phyloP scores from a whole-genome alignment of 2,329 filamentous ascomycete species.

The Gaeumannomyces tritici region DNA sequence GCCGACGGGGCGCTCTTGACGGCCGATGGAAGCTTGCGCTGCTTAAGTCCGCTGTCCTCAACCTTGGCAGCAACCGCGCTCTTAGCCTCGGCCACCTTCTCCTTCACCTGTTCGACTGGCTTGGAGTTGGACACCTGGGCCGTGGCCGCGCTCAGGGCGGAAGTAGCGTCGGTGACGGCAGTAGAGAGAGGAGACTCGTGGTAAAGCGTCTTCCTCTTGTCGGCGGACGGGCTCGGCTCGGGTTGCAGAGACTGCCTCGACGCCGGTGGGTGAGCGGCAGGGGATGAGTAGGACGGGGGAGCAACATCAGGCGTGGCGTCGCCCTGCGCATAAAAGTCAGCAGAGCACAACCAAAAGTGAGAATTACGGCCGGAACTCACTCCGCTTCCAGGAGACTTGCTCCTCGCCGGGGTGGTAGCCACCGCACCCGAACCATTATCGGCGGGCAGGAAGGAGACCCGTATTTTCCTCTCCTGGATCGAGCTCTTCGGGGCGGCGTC shows the following conservation, averaged over 20 bases:
- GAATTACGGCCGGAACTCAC: slow-evolving; percentile 8
- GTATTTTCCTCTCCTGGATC: slow-evolving; percentile 91
- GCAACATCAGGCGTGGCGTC: slow-evolving; percentile 21
- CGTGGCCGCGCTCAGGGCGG: slow-evolving; percentile 11
- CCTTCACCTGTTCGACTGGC: slow-evolving; percentile 17
- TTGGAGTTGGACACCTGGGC: background rate
- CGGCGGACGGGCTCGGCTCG: slow-evolving; percentile 1
- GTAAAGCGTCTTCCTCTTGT: slow-evolving; percentile 7
- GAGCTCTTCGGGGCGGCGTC: slow-evolving; percentile 65
- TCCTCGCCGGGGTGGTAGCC: slow-evolving; percentile 17
- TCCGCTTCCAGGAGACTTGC: slow-evolving; percentile 15
- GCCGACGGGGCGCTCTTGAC: background rate
- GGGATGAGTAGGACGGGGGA: slow-evolving; percentile 21
- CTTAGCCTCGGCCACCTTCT: slow-evolving; percentile 50
- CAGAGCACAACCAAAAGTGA: background rate
- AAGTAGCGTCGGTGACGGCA: slow-evolving; percentile 8
- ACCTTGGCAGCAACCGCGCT: slow-evolving; percentile 61
- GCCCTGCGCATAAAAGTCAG: slow-evolving; percentile 10
- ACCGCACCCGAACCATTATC: slow-evolving; percentile 28
- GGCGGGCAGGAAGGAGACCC: slow-evolving; percentile 72
- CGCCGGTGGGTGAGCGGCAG: slow-evolving; percentile 5
- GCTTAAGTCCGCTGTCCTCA: slow-evolving; percentile 63
- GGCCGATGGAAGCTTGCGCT: slow-evolving; percentile 51
- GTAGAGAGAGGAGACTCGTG: slow-evolving; percentile 6
- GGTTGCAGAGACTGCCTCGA: background rate